Conservation (phyloP, 2,329 filamentous ascomycete species). For the Trichoderma sp. region DNA sequence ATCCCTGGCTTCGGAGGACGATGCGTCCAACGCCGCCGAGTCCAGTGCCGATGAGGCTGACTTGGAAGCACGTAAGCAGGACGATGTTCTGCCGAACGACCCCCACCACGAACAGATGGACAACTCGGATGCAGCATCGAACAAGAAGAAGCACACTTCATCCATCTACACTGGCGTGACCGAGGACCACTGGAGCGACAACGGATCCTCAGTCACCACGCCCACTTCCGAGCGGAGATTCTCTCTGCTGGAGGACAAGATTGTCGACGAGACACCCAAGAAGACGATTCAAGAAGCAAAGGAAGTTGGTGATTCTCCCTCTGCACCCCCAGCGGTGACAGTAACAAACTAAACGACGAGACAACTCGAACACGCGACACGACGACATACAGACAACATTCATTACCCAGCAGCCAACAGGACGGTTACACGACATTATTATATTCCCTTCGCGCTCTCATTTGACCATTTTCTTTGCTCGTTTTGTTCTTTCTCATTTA, state of each 20-base stretch:
- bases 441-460: neutral
- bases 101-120: slow-evolving; percentile 27
- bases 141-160: slow-evolving; percentile 38
- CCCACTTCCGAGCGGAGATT: slow-evolving; percentile 38
- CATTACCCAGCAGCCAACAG: slow-evolving; percentile 12
- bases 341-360: slow-evolving; percentile 13
- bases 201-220: slow-evolving; percentile 38
- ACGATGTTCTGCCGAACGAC: neutral
- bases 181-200: slow-evolving; percentile 38
- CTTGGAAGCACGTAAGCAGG: neutral
- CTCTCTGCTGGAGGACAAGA: slow-evolving; percentile 32
- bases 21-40: neutral
- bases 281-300: slow-evolving; percentile 27
- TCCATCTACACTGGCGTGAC: slow-evolving; percentile 39
- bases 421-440: slow-evolving; percentile 3
- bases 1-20: neutral
- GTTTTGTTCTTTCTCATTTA: neutral
- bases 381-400: slow-evolving; percentile 20
- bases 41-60: neutral
- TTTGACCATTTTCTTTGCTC: neutral
- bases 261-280: slow-evolving; percentile 33
- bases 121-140: slow-evolving; percentile 28
- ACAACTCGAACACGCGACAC: slow-evolving; percentile 15
- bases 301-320: neutral
- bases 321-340: neutral